Evolutionary conservation across 495 filamentous ascomycete species (phyloP), one percentile per base, ranked within the genome.

Genomic region (Hypomontagnella submonticulosa): DNA sequence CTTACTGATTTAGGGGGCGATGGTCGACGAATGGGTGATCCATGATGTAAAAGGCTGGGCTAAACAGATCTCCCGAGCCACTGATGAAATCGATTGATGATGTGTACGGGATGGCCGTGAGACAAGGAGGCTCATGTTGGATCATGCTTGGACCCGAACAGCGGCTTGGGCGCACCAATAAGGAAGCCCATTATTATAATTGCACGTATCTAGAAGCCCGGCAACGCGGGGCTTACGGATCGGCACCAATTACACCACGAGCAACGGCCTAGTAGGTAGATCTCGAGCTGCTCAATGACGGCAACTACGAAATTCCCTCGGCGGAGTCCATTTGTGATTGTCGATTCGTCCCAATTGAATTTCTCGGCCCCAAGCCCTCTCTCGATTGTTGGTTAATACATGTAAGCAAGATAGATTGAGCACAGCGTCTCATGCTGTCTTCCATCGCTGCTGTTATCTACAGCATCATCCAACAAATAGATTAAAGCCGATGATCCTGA

Each of bases 211-310:
- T 55, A 27, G 59, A 46, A 61, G 51, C 64, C 47, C 41, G 46
- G 33, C 32, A 44, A 27, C 23, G 58, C 36, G 51, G 40, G 57
- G 38, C 44, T 52, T 32, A 34, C 49, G 30, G 66, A 69, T 69
- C 66, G 66, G 56, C 60, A 38, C 38, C 50, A 40, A 64, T 64
- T 69, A 69, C 66, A 60, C 66, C 63, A 60, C 66, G 49, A 44
- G 49, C 48, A 48, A n/a, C 38, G 36, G 54, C 18, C 49, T 50
- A 38, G 16, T 16, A 44, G 5, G 50, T 42, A 55, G 55, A 69
- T 69, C 66, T 69, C 43, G 49, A 50, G 42, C 48, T 36, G 40
- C 53, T 43, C 42, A 6, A 68, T 68, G 66, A 68, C 66, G 66
- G 50, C 38, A 63, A 42, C 48, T 58, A 64, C 15, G 66, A 57